Base-by-base conservation (phyloP, 2,329 filamentous ascomycete genomes). In the Paraconiothyrium brasiliense region DNA sequence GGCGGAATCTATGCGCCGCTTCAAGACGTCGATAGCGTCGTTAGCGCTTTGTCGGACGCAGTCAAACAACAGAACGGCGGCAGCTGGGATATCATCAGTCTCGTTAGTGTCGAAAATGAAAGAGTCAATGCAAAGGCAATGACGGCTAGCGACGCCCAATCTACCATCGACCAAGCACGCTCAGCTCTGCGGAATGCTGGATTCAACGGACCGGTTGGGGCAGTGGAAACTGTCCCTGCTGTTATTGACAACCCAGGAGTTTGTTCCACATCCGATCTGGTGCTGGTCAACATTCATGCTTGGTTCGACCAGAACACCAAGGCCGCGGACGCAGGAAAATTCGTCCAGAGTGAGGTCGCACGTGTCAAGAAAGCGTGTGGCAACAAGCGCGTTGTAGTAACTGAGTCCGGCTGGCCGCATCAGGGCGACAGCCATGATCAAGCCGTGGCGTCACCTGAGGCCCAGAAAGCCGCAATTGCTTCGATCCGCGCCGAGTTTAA, bases 371-470 rank as follows among this genome's bases (percentile, higher is more conserved):
- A 77, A 3, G 81, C 80, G 3, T 87, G 84, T 55, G 66, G 64
- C 10, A 80, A 80, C 66, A 90, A 92, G 78, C 83, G 84, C 49
- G 84, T 91, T 35, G 83, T 94, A 41, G 88, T 96, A 67, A 93
- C 92, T 1, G 93, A 97, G 82, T 90, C 90, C 3, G 93, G 93
- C 54, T 97, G 93, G 93, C 93, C 93, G 46, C 88, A 86, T 75
- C 78, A 86, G 67, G 93, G 93, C 20, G 68, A 81, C 13, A 62
- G 83, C 56, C 94, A 95, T 74, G 87, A 87, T 2, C 72, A 75
- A 20, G 92, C 92, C n/a, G 81, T 94, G 1, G 90, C 92, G 0
- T 87, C 88, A 13, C 70, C 81, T n/a, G 80, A 83, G 11, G 88
- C 93, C 67, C 93, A 97, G 77, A 74, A 81, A 11, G 75, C 78